Conservation (phyloP, 805 yeast species). For the Candida loeiensis region DNA sequence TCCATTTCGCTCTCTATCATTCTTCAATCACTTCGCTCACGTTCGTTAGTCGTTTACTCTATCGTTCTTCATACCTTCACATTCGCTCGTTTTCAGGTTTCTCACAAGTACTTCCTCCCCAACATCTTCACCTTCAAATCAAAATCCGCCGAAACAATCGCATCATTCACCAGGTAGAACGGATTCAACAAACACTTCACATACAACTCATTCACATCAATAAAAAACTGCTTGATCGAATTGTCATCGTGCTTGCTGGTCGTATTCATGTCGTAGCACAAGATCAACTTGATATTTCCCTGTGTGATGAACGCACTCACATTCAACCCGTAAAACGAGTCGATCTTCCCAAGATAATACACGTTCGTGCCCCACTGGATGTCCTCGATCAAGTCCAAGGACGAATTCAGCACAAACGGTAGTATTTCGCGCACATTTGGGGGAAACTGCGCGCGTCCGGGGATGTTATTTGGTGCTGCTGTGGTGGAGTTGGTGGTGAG, state of each 20-base stretch:
- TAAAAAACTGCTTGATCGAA: constrained; percentile 75
- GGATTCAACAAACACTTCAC: constrained; percentile 84
- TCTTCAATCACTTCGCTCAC: too few relatives aligned
- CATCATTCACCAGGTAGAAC: constrained; percentile 73
- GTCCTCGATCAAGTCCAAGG: constrained; percentile 90
- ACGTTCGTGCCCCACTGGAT: constrained; percentile 71
- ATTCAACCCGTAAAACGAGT: constrained; percentile 76
- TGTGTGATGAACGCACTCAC: constrained; percentile 87
- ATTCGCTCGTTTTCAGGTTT: not conserved
- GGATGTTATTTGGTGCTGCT: constrained; percentile 12
- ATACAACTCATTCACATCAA: constrained; percentile 82
- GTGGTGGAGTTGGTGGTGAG: constrained; percentile 3
- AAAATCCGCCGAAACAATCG: constrained; percentile 69
- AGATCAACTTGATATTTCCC: constrained; percentile 77
- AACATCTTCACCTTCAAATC: constrained; percentile 67
- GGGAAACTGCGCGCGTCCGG: constrained; percentile 61
- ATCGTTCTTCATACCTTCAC: not conserved
- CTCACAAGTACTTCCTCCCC: constrained; percentile 70
- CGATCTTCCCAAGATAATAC: constrained; percentile 72
- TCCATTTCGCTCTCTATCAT: too few relatives aligned
- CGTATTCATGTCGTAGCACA: constrained; percentile 42
- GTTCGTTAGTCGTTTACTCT: too few relatives aligned
- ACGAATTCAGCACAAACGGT: constrained; percentile 85
- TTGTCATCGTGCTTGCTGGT: constrained; percentile 50
- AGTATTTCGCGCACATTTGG: constrained; percentile 71